Conservation (phyloP, 2,329 filamentous ascomycete species). For the Cercospora sojina region DNA sequence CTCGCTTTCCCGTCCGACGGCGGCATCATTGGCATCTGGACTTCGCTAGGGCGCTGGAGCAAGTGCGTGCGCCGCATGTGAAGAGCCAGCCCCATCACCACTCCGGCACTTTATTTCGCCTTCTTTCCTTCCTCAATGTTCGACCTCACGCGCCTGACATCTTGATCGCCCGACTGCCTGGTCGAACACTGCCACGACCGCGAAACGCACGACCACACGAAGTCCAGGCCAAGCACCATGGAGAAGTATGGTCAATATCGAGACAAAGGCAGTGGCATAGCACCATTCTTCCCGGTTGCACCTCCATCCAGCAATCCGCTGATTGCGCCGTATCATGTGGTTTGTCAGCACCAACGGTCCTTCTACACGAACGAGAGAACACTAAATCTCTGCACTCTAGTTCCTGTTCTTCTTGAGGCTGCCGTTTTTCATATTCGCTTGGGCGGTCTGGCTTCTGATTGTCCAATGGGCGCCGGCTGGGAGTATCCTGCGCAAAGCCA, state of each 20-base stretch:
- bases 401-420: slow-evolving; percentile 79
- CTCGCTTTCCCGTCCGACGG: background rate
- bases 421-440: slow-evolving; percentile 69
- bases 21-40: background rate
- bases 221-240: slow-evolving; percentile 54
- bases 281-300: slow-evolving; percentile 85
- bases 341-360: slow-evolving; percentile 18
- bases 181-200: background rate
- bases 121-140: slow-evolving; percentile 1
- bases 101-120: background rate
- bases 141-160: background rate
- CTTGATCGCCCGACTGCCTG: background rate
- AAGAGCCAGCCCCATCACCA: background rate
- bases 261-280: slow-evolving; percentile 90
- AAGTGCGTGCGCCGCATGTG: slow-evolving; percentile 1
- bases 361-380: background rate
- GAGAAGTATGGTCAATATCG: slow-evolving; percentile 94
- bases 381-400: slow-evolving; percentile 33
- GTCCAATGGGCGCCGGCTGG: slow-evolving; percentile 73
- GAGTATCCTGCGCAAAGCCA: slow-evolving; percentile 70
- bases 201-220: background rate
- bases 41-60: background rate
- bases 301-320: slow-evolving; percentile 63
- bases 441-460: slow-evolving; percentile 36
- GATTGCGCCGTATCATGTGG: slow-evolving; percentile 49